Evolutionary conservation across 306 rosid genomes (phyloP).

Genomic region (Rubus parviflorus): DNA sequence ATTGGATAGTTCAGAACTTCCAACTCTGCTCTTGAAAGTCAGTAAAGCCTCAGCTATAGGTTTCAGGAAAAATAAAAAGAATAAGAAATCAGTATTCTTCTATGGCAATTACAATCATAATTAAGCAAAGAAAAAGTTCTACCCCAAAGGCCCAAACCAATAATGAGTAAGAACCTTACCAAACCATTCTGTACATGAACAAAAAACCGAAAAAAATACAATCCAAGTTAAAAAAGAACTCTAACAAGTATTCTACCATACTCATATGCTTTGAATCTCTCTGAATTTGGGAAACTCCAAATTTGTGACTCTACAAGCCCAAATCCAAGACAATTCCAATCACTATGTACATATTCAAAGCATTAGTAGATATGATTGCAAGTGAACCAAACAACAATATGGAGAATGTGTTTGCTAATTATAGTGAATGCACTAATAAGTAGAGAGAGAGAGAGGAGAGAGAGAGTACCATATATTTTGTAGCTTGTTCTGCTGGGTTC

Average conservation of each 20-base stretch:
- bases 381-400: background rate
- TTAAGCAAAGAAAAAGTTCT: background rate
- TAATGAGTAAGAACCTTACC: background rate
- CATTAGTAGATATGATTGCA: background rate
- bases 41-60: slow-evolving; percentile 53
- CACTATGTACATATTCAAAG: background rate
- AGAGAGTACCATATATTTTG: slow-evolving; percentile 42
- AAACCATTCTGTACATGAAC: background rate
- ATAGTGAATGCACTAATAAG: background rate
- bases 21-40: slow-evolving; percentile 32
- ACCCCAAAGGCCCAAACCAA: background rate
- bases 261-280: too few species aligned
- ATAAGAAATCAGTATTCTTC: slow-evolving; percentile 5
- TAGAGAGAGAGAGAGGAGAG: background rate
- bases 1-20: slow-evolving; percentile 28
- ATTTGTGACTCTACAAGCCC: background rate
- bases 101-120: background rate
- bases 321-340: slow-evolving; percentile 10
- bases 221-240: background rate
- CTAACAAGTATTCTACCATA: background rate
- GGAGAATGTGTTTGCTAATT: background rate
- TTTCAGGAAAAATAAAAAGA: slow-evolving; percentile 1
- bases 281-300: slow-evolving; percentile 4
- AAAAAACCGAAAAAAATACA: background rate
- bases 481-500: slow-evolving; percentile 42